Conservation (phyloP, 805 yeast species). For the Saccharomyces paradoxus region DNA sequence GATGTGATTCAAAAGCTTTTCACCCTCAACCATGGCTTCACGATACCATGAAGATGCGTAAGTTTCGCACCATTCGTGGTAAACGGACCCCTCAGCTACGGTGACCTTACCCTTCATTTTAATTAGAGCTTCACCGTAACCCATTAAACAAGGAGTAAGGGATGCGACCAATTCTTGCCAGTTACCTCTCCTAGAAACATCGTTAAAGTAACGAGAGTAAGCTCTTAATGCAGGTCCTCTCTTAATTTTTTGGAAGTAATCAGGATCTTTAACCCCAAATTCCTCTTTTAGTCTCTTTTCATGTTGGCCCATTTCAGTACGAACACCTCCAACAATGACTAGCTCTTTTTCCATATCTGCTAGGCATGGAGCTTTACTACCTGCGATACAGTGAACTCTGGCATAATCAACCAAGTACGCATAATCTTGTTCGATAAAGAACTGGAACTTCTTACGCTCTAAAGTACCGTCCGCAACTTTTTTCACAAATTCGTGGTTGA, state of each 20-base stretch:
- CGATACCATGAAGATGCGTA: slow-evolving; percentile 53
- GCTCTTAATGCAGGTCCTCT: slow-evolving; percentile 51
- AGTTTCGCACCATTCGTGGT: slow-evolving; percentile 50
- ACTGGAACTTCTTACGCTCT: slow-evolving; percentile 42
- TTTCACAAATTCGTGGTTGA: slow-evolving; percentile 53
- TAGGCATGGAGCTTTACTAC: slow-evolving; percentile 50
- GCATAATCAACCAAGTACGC: slow-evolving; percentile 63
- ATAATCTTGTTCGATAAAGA: slow-evolving; percentile 53
- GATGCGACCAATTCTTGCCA: slow-evolving; percentile 62
- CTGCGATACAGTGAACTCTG: slow-evolving; percentile 55
- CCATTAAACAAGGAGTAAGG: slow-evolving; percentile 67
- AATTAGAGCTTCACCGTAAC: slow-evolving; percentile 53
- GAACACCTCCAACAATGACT: slow-evolving; percentile 42
- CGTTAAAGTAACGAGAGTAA: slow-evolving; percentile 53
- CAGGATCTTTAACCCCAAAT: slow-evolving; percentile 33
- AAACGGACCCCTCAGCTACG: slow-evolving; percentile 22
- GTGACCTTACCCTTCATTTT: slow-evolving; percentile 29
- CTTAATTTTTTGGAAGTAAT: slow-evolving; percentile 37
- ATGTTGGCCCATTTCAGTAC: slow-evolving; percentile 51
- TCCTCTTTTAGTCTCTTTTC: slow-evolving; percentile 38
- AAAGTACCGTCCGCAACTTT: slow-evolving; percentile 46
- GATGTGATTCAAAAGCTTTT: slow-evolving; percentile 38
- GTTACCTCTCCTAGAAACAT: slow-evolving; percentile 46
- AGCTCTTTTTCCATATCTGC: slow-evolving; percentile 45
- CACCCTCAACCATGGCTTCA: slow-evolving; percentile 46